Percentiles rank a stretch among this genome's conserved stretches.
These are phyloP conservation scores for Lavandula angustifolia DNA, from an alignment of 257 asterid species.

Conservation along the genomic window DNA sequence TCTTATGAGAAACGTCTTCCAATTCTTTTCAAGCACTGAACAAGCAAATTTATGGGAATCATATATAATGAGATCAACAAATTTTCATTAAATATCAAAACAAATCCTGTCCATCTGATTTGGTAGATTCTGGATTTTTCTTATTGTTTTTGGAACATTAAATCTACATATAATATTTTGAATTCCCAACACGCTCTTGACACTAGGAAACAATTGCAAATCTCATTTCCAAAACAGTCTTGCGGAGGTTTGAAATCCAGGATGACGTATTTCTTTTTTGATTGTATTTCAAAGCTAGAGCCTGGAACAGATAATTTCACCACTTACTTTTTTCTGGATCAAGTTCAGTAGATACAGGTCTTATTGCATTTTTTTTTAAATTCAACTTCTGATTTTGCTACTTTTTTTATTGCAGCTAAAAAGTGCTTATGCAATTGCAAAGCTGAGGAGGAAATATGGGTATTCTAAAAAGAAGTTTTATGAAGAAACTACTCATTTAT, in stretches of 20 bases:
- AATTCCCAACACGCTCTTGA: slow-evolving; percentile 15
- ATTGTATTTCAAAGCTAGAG: slow-evolving; percentile 1
- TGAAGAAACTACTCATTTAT: slow-evolving; percentile 64
- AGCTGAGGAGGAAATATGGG: slow-evolving; percentile 77
- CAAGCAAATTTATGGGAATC: neutral
- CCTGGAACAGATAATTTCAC: neutral
- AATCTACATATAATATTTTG: neutral
- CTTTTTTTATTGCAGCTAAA: slow-evolving; percentile 62
- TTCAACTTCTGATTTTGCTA: slow-evolving; percentile 21
- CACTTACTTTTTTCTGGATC: slow-evolving; percentile 17
- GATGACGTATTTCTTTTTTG: neutral
- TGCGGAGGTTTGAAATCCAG: neutral
- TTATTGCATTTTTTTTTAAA: slow-evolving; percentile 5
- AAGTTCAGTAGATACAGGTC: slow-evolving; percentile 7
- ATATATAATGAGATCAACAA: slow-evolving; percentile 2
- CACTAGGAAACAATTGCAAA: neutral
- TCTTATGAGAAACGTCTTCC: neutral
- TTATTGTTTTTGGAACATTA: neutral
- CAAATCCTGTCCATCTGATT: slow-evolving; percentile 1
- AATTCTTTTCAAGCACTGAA: neutral
- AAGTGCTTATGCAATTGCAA: slow-evolving; percentile 80
- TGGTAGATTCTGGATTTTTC: neutral
- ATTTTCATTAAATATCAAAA: slow-evolving; percentile 16
- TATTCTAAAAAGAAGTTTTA: slow-evolving; percentile 80
- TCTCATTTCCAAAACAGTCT: neutral